These are phyloP conservation scores for Ustilago shanxiensis DNA, from an alignment of 1,284 basidiomycete species.

Conservation along the genomic window DNA sequence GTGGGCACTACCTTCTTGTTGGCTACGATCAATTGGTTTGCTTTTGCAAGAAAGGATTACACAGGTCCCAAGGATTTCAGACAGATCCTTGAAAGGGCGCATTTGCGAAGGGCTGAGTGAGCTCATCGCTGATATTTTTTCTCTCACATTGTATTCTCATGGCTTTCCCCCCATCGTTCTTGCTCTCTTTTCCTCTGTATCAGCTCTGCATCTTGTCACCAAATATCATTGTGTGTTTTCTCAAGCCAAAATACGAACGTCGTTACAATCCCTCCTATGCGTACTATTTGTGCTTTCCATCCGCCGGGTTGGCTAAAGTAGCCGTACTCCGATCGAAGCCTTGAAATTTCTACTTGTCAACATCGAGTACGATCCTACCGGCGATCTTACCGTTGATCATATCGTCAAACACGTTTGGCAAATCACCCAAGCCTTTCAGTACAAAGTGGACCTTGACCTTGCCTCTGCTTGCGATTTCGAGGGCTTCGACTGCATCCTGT, in stretches of 20 bases:
- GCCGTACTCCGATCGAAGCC: neutral
- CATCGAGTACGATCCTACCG: conserved; percentile 78
- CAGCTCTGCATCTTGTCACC: neutral
- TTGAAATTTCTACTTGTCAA: conserved; percentile 42
- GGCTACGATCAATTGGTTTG: conserved; percentile 41
- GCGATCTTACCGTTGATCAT: conserved; percentile 75
- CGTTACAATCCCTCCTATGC: neutral
- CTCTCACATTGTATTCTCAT: neutral
- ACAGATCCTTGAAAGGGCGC: conserved; percentile 22
- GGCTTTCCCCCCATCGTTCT: too few relatives aligned
- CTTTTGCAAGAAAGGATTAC: conserved; percentile 26
- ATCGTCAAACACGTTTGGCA: conserved; percentile 74
- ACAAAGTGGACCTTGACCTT: conserved; percentile 77
- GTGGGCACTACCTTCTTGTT: conserved; percentile 18
- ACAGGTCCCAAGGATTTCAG: conserved; percentile 25
- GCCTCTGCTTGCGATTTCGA: conserved; percentile 79
- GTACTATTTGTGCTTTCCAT: neutral
- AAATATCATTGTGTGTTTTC: neutral
- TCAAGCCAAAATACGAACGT: neutral
- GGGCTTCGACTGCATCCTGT: conserved; percentile 71
- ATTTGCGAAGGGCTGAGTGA: conserved; percentile 17
- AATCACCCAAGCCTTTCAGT: conserved; percentile 74
- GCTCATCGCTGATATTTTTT: neutral
- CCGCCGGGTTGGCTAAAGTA: neutral
- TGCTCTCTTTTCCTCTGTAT: neutral